Evolutionary conservation across 169 alveolate species (phyloP).

Genomic region (Plasmodium cynomolgi): DNA sequence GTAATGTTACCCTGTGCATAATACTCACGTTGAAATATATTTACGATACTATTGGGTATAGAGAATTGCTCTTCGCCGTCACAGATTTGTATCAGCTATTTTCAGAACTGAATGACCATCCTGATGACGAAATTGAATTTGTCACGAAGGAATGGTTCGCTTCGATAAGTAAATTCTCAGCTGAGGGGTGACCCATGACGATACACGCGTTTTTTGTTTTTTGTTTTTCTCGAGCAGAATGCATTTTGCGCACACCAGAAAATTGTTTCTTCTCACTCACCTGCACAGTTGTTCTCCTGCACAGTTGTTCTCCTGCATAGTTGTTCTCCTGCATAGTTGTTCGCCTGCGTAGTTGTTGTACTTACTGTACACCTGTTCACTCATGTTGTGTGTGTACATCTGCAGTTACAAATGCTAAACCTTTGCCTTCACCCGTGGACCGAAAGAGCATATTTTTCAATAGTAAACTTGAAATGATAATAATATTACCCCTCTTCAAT

Average conservation of each 20-base stretch:
- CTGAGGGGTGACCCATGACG: neutral
- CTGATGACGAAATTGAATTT: constrained; percentile 69
- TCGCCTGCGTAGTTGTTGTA: neutral
- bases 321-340: no score
- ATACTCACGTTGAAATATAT: constrained; percentile 53
- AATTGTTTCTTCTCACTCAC: neutral
- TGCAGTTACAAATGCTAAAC: neutral
- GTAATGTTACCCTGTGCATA: constrained; percentile 30
- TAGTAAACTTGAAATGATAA: neutral
- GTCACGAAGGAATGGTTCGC: constrained; percentile 57
- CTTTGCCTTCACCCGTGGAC: neutral
- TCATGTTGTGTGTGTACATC: neutral
- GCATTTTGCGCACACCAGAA: neutral
- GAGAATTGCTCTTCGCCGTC: constrained; percentile 25
- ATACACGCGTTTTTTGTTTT: neutral
- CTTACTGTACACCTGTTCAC: neutral
- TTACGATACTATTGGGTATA: constrained; percentile 67
- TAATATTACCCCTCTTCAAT: neutral
- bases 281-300: neutral
- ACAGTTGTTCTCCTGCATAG: no score
- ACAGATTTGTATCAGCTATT: constrained; percentile 59
- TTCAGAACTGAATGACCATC: constrained; percentile 65
- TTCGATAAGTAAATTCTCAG: constrained; percentile 23
- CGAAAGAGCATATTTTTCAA: neutral
- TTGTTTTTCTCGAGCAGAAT: neutral